Evolutionary conservation across 1,284 basidiomycete genomes (phyloP).

Genomic region (Naganishia albida): DNA sequence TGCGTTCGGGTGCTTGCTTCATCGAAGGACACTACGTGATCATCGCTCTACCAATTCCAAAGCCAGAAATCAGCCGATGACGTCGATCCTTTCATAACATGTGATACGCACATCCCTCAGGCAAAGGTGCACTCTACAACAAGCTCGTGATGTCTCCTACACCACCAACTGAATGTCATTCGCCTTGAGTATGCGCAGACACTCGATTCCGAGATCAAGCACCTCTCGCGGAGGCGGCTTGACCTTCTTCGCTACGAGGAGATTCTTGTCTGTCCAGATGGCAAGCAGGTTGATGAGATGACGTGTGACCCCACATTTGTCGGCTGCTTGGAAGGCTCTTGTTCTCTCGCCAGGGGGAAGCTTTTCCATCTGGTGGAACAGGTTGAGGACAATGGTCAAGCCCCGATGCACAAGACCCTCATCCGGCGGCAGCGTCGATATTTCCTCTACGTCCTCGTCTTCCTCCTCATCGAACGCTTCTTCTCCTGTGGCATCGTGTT

Average conservation of each 20-base stretch:
- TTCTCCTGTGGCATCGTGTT: slow-evolving; percentile 40
- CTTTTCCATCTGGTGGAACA: slow-evolving; percentile 54
- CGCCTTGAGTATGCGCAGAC: slow-evolving; percentile 26
- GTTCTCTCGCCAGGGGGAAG: background rate
- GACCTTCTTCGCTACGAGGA: slow-evolving; percentile 5
- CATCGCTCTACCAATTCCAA: slow-evolving; percentile 57
- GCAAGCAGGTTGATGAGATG: slow-evolving; percentile 28
- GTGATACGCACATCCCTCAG: background rate
- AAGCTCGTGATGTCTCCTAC: background rate
- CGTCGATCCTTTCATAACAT: background rate
- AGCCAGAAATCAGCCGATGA: background rate
- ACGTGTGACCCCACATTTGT: slow-evolving; percentile 14
- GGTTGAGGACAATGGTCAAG: slow-evolving; percentile 67
- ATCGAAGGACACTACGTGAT: too few relatives aligned
- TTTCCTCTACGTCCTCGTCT: slow-evolving; percentile 45
- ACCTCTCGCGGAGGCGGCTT: slow-evolving; percentile 25
- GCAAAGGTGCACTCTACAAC: background rate
- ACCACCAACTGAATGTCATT: slow-evolving; percentile 27
- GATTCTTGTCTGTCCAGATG: slow-evolving; percentile 29
- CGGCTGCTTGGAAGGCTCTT: background rate
- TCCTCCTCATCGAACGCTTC: slow-evolving; percentile 41
- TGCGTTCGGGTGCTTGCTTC: too few relatives aligned
- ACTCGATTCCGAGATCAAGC: slow-evolving; percentile 28
- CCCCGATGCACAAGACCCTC: slow-evolving; percentile 73
- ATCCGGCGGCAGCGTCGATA: slow-evolving; percentile 49